Evolutionary conservation across 1,139 yeast species (phyloP).

Genomic region (Suhomyces kunorum): DNA sequence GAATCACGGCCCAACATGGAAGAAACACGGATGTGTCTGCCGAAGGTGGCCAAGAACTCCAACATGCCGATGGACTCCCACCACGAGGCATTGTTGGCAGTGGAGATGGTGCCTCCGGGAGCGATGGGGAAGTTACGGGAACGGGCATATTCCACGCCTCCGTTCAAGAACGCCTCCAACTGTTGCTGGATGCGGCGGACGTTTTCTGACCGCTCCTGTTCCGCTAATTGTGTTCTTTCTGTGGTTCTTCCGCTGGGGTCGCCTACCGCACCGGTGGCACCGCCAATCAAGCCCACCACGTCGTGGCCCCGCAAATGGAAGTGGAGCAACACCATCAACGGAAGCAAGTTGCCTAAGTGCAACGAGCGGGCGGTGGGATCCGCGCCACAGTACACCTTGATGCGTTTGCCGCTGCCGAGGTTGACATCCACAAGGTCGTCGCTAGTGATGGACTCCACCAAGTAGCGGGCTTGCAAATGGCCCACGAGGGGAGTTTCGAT

Average conservation of each 20-base stretch:
- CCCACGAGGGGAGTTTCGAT: constrained; percentile 41
- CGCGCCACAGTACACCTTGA: constrained; percentile 87
- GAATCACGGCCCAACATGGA: constrained; percentile 91
- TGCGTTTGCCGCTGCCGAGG: constrained; percentile 33
- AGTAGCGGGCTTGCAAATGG: constrained; percentile 47
- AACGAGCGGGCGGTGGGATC: constrained; percentile 92
- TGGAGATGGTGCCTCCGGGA: constrained; percentile 40
- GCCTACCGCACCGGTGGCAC: constrained; percentile 97
- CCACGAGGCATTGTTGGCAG: constrained; percentile 77
- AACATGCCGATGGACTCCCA: constrained; percentile 78
- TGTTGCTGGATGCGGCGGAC: constrained; percentile 62
- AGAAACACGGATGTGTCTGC: constrained; percentile 76
- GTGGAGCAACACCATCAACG: constrained; percentile 81
- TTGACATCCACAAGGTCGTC: constrained; percentile 47
- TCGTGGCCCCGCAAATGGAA: constrained; percentile 83
- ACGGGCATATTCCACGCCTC: constrained; percentile 63
- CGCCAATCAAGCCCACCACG: constrained; percentile 84
- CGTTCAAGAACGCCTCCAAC: constrained; percentile 56
- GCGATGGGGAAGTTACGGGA: constrained; percentile 51
- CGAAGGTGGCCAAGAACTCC: constrained; percentile 74
- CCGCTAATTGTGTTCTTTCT: constrained; percentile 64
- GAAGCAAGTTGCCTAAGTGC: constrained; percentile 88
- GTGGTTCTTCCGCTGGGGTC: constrained; percentile 92
- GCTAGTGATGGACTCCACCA: constrained; percentile 50
- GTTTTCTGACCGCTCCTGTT: constrained; percentile 55